Percentiles rank a stretch among this genome's conserved stretches.
These are phyloP conservation scores for Coleophoma crateriformis DNA, from an alignment of 2,329 filamentous ascomycete genomes.

Conservation along the genomic window DNA sequence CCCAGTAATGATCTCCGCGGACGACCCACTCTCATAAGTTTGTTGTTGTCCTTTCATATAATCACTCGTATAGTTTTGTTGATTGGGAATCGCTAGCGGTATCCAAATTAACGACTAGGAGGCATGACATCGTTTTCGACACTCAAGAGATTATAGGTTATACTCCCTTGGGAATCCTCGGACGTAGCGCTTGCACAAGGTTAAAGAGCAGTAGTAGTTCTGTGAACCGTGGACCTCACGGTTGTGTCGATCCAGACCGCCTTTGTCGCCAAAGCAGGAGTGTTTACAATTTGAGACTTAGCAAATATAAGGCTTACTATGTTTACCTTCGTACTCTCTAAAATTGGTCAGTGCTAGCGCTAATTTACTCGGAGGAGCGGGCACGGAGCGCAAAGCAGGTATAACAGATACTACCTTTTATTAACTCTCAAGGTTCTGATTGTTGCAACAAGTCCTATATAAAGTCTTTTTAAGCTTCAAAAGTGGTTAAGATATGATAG, in stretches of 20 bases:
- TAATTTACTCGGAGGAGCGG: too few species aligned
- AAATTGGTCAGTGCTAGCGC: too few species aligned
- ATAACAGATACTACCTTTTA: too few species aligned
- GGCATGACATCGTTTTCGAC: conserved; percentile 10
- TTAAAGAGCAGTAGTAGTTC: conserved; percentile 7
- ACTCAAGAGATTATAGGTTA: conserved; percentile 11
- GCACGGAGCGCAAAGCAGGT: too few species aligned
- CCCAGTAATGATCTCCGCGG: background rate
- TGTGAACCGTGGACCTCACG: conserved; percentile 11
- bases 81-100: background rate
- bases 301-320: background rate
- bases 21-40: background rate
- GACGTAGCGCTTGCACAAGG: conserved; percentile 9
- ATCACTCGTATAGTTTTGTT: background rate
- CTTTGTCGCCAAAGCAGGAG: conserved; percentile 7
- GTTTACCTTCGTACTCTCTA: background rate
- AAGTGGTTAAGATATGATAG: too few species aligned
- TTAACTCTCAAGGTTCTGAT: too few species aligned
- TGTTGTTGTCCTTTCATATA: background rate
- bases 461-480: too few species aligned
- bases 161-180: conserved; percentile 8
- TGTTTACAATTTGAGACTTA: background rate
- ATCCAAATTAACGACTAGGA: background rate
- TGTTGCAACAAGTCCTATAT: too few species aligned
- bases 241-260: conserved; percentile 8